Conservation (phyloP, 2,329 filamentous ascomycete species). For the Aspergillus pseudoterreus region DNA sequence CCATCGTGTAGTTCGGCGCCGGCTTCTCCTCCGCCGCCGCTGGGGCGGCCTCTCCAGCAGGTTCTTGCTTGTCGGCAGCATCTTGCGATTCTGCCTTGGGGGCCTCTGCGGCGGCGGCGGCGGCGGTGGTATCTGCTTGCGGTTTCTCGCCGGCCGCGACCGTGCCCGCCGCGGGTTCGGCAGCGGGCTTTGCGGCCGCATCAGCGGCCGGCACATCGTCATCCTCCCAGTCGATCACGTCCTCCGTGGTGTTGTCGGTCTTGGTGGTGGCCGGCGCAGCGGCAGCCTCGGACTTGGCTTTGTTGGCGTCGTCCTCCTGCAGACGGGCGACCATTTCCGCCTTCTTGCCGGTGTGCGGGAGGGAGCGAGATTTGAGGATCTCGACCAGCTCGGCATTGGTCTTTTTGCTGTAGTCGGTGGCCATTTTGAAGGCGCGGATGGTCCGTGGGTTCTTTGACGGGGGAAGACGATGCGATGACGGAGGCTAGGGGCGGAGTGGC, state of each 20-base stretch:
- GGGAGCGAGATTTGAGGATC: slow-evolving; percentile 47
- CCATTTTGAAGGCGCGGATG: slow-evolving; percentile 24
- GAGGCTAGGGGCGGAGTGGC: not conserved
- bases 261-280: slow-evolving; percentile 21
- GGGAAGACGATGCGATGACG: slow-evolving; percentile 1
- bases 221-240: slow-evolving; percentile 46
- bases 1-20: slow-evolving; percentile 37
- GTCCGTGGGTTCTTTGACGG: not conserved
- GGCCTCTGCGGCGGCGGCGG: slow-evolving; percentile 35
- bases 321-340: slow-evolving; percentile 48
- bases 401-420: slow-evolving; percentile 48
- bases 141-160: slow-evolving; percentile 40
- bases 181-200: slow-evolving; percentile 24
- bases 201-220: slow-evolving; percentile 33
- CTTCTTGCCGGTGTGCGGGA: slow-evolving; percentile 48
- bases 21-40: slow-evolving; percentile 27
- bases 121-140: slow-evolving; percentile 33
- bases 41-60: slow-evolving; percentile 15
- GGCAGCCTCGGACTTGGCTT: slow-evolving; percentile 15
- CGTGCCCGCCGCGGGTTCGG: slow-evolving; percentile 29
- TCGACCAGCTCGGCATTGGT: slow-evolving; percentile 49
- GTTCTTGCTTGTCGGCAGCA: slow-evolving; percentile 12
- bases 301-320: slow-evolving; percentile 39
- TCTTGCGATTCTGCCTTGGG: slow-evolving; percentile 31
- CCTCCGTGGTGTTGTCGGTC: slow-evolving; percentile 30